A percentile compares a stretch with the other conserved stretches of the same genome.
Conservation (phyloP, 192 early-diverging fungal genomes). For the Coemansia sp. region DNA sequence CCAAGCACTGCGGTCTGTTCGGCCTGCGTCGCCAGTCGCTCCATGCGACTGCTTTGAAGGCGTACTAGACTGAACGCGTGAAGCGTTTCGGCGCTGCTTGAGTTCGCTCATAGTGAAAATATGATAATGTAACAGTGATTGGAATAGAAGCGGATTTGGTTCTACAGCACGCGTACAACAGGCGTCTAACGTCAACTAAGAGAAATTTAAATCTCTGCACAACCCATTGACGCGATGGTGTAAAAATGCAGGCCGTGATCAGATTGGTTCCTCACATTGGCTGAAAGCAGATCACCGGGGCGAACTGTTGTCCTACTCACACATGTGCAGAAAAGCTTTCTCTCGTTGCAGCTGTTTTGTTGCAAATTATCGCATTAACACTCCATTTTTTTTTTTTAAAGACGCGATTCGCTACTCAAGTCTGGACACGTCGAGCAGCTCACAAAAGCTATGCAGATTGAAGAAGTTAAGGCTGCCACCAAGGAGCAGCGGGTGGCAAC, state of each 20-base stretch:
- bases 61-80: not conserved
- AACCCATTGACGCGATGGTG: not conserved
- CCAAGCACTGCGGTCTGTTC: constrained; percentile 16
- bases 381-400: not conserved
- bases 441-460: constrained; percentile 74
- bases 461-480: constrained; percentile 84
- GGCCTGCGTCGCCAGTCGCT: not conserved
- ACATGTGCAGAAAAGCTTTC: not conserved
- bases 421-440: not conserved
- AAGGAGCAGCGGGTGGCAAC: constrained; percentile 94
- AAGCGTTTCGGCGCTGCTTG: constrained; percentile 21
- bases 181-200: not conserved
- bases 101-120: constrained; percentile 12
- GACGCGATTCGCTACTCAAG: not conserved
- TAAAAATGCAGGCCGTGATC: not conserved
- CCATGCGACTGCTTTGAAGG: not conserved
- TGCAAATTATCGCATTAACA: no score
- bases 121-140: not conserved
- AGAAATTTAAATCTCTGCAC: not conserved
- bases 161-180: not conserved
- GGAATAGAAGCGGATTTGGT: not conserved
- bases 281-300: not conserved
- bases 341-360: not conserved
- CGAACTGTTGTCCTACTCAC: not conserved
- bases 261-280: no score